These are phyloP conservation scores for Periconia digitata DNA, from an alignment of 2,329 filamentous ascomycete species.

Conservation along the genomic window DNA sequence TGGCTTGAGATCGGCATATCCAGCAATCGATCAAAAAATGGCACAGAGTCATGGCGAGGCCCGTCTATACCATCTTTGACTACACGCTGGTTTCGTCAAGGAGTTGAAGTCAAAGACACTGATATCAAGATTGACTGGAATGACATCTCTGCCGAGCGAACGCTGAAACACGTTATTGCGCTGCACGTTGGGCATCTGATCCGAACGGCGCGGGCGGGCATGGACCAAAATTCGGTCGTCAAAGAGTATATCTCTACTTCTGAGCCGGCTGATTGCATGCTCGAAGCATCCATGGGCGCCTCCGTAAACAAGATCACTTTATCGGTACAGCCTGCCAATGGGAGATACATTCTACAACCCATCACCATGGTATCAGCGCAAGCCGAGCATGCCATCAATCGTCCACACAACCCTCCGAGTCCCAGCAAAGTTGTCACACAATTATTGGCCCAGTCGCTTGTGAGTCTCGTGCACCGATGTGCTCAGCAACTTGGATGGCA, in stretches of 20 bases:
- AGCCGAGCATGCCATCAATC: conserved; percentile 67
- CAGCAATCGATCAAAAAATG: conserved; percentile 56
- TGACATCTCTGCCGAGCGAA: conserved; percentile 70
- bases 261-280: conserved; percentile 66
- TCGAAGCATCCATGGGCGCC: conserved; percentile 71
- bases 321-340: conserved; percentile 75
- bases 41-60: conserved; percentile 38
- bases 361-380: conserved; percentile 42
- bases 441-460: conserved; percentile 63
- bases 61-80: conserved; percentile 48
- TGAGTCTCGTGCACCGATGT: conserved; percentile 62
- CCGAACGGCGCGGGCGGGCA: conserved; percentile 58
- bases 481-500: conserved; percentile 68
- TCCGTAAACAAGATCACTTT: conserved; percentile 59
- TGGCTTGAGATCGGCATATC: conserved; percentile 88
- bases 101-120: conserved; percentile 70
- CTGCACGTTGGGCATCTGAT: conserved; percentile 74
- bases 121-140: conserved; percentile 68
- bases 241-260: conserved; percentile 59
- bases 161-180: conserved; percentile 74
- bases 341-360: conserved; percentile 71
- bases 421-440: conserved; percentile 61
- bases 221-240: conserved; percentile 60
- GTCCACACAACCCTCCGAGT: conserved; percentile 58
- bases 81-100: conserved; percentile 82